Evolutionary conservation across 306 rosid species (phyloP).

Genomic region (Trifolium fragiferum): DNA sequence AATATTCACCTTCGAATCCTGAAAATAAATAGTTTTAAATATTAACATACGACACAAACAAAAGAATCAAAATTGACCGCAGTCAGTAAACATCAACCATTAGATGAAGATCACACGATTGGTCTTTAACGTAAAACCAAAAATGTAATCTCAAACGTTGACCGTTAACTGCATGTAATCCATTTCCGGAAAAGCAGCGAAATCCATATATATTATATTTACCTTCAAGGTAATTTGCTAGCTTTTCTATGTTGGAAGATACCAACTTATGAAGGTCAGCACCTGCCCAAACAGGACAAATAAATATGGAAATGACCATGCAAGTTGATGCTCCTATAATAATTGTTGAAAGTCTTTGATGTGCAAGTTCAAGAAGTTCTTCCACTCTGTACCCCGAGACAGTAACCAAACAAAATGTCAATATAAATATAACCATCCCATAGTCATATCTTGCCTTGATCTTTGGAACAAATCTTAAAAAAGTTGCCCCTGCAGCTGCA

Average conservation of each 20-base stretch:
- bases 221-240: slow-evolving; percentile 81
- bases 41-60: background rate
- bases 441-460: slow-evolving; percentile 87
- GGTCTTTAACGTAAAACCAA: no score
- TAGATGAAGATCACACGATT: background rate
- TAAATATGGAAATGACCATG: slow-evolving; percentile 61
- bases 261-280: slow-evolving; percentile 77
- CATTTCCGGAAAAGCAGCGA: background rate
- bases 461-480: slow-evolving; percentile 71
- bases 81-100: background rate
- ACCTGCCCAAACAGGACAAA: slow-evolving; percentile 95
- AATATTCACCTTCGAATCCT: slow-evolving; percentile 75
- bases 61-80: background rate
- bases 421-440: slow-evolving; percentile 79
- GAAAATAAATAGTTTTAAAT: slow-evolving; percentile 29
- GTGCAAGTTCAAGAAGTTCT: slow-evolving; percentile 57
- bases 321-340: slow-evolving; percentile 70
- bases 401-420: slow-evolving; percentile 83
- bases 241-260: slow-evolving; percentile 72
- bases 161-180: background rate
- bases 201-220: background rate
- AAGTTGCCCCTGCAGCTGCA: slow-evolving; percentile 78
- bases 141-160: no score
- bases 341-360: slow-evolving; percentile 73
- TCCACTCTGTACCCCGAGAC: slow-evolving; percentile 73